Evolutionary conservation across 768 basidiomycete genomes (phyloP).

Genomic region (Hemileccinum impolitum): DNA sequence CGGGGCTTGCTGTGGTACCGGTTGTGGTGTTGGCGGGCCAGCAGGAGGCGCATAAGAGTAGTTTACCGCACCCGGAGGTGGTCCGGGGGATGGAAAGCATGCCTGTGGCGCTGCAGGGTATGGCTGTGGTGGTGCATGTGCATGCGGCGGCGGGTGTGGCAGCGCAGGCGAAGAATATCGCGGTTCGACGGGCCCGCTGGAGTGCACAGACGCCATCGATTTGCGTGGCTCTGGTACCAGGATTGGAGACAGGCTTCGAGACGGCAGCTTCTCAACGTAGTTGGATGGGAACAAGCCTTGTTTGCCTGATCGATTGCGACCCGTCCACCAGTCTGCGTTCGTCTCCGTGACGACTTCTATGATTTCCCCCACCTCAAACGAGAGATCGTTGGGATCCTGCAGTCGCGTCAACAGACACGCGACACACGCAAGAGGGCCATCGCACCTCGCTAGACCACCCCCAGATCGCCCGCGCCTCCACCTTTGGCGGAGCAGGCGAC

Average conservation of each 20-base stretch:
- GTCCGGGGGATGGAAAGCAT: constrained; percentile 15
- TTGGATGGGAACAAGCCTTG: constrained; percentile 77
- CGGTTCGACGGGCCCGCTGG: constrained; percentile 9
- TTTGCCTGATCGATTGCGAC: constrained; percentile 52
- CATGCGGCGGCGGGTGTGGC: constrained; percentile 13
- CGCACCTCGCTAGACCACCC: constrained; percentile 30
- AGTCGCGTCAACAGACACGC: constrained; percentile 5
- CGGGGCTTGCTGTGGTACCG: constrained; percentile 28
- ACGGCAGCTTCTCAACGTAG: constrained; percentile 61
- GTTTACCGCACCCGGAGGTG: constrained; percentile 9
- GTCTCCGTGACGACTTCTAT: constrained; percentile 80
- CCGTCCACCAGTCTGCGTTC: constrained; percentile 91
- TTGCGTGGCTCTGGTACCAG: constrained; percentile 23
- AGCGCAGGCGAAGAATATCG: constrained; percentile 18
- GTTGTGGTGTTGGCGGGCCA: constrained; percentile 39
- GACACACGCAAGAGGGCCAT: neutral
- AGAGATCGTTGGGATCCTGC: constrained; percentile 75
- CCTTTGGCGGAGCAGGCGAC: constrained; percentile 23
- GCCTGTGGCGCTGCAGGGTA: constrained; percentile 14
- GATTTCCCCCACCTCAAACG: constrained; percentile 69
- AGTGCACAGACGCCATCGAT: constrained; percentile 7
- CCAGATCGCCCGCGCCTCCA: constrained; percentile 31
- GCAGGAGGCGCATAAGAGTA: constrained; percentile 23
- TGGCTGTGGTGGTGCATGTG: constrained; percentile 11
- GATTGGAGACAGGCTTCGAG: constrained; percentile 17